Base-by-base conservation (phyloP, 495 filamentous ascomycete genomes). In the Penicillium cinerascens region DNA sequence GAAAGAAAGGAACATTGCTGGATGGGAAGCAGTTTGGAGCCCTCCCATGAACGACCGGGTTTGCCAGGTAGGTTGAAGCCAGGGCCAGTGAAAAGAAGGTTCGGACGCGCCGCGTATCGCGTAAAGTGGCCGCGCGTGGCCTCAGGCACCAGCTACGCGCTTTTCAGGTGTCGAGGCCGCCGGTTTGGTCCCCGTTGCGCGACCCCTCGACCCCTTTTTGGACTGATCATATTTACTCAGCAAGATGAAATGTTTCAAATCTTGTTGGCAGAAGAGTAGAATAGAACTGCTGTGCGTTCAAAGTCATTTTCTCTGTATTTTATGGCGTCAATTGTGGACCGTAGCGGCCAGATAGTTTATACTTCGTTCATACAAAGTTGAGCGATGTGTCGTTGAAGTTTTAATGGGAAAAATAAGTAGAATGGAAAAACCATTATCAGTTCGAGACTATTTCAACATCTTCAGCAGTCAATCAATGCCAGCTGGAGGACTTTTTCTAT, bases 91-190 rank as follows among this genome's bases (percentile, higher is more conserved):
- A 66, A 68, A 66, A 61, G 48, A 55, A 55, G 45, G 42, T 21
- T 51, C 51, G 29, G 54, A 61, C 67, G 67, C 69, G 68, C 59
- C 68, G 66, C 70, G 61, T 53, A 60, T 67, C 71, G 68, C 68
- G 68, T 69, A 66, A 72, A 73, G 71, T 75, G 71, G 66, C 51
- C 52, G 61, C 54, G 54, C 23, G 22, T 29, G 52, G 50, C 63
- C 61, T 27, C 16, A 59, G 18, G 53, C 47, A 43, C 46, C 21
- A 18, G 9, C 7, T 49, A 46, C 43, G 43, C 43, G 43, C 18
- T 46, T 4, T 29, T 17, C 37, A 39, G 37, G 37, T 39, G 37
- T 39, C 37, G 37, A 39, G 37, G 37, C 37, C 37, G 13, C 6
- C 22, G 6, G 6, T 23, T 23, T 2, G 22, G 2, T 46, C 13